Conservation (phyloP, 192 early-diverging fungal species). For the Mortierella claussenii region DNA sequence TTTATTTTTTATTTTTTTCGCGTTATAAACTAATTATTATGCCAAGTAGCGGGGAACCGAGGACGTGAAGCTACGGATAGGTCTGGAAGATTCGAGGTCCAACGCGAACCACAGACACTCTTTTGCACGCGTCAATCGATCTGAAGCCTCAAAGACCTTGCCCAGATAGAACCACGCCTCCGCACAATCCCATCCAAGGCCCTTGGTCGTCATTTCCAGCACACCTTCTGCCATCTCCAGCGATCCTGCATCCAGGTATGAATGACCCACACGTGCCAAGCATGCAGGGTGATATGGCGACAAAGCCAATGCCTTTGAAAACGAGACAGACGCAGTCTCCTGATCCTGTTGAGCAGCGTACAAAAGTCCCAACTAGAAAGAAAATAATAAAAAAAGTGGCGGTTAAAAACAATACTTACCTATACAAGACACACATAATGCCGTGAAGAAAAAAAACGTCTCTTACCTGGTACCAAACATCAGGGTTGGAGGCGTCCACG, state of each 20-base stretch:
- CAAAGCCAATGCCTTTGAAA: conserved; percentile 59
- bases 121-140: conserved; percentile 58
- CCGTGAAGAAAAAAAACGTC: neutral
- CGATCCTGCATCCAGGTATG: conserved; percentile 54
- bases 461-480: conserved; percentile 65
- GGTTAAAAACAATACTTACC: too few species aligned
- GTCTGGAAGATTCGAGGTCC: conserved; percentile 63
- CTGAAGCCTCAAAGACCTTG: conserved; percentile 57
- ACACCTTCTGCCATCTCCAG: conserved; percentile 65
- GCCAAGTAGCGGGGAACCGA: conserved; percentile 48
- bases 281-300: conserved; percentile 55
- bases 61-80: conserved; percentile 58
- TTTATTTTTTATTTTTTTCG: too few species aligned
- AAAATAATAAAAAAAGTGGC: too few species aligned
- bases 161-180: conserved; percentile 71
- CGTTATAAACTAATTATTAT: too few species aligned
- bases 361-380: conserved; percentile 54
- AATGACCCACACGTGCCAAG: conserved; percentile 57
- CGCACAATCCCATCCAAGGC: conserved; percentile 69
- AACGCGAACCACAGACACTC: conserved; percentile 71
- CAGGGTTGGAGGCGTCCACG: conserved; percentile 56
- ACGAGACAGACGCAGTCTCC: conserved; percentile 57
- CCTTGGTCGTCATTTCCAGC: conserved; percentile 59
- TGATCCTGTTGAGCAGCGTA: conserved; percentile 46
- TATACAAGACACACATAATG: too few species aligned